Conservation (phyloP, 2,329 filamentous ascomycete species). For the Eutypella sp. region DNA sequence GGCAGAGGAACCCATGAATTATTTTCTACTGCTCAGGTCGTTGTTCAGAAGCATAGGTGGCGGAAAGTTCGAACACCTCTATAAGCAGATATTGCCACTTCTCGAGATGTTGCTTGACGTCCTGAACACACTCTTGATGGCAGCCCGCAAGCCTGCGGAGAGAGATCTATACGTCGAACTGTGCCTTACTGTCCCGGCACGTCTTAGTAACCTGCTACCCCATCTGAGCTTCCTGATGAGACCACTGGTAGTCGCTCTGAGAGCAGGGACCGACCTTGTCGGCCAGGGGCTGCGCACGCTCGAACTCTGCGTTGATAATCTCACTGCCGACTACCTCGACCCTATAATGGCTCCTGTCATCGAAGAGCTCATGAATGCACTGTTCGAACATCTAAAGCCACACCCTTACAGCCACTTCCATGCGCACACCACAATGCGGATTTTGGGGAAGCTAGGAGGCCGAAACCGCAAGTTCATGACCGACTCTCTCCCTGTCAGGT, state of each 20-base stretch:
- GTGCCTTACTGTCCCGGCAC: constrained; percentile 89
- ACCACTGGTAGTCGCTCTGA: constrained; percentile 88
- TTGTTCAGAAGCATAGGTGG: constrained; percentile 96
- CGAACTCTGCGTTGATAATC: constrained; percentile 94
- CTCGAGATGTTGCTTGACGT: constrained; percentile 97
- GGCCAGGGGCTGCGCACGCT: constrained; percentile 89
- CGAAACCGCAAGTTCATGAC: constrained; percentile 95
- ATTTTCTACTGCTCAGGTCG: constrained; percentile 87
- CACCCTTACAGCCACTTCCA: constrained; percentile 97
- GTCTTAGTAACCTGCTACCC: constrained; percentile 88
- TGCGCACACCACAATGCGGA: constrained; percentile 94
- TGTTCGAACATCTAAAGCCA: constrained; percentile 92
- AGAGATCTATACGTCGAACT: constrained; percentile 96
- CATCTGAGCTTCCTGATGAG: constrained; percentile 97
- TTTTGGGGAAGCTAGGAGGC: constrained; percentile 92
- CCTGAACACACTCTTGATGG: constrained; percentile 87
- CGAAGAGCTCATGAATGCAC: constrained; percentile 94
- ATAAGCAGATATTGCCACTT: constrained; percentile 94
- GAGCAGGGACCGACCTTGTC: constrained; percentile 87
- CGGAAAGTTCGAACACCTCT: constrained; percentile 93
- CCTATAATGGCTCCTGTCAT: constrained; percentile 99
- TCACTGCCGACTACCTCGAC: constrained; percentile 95
- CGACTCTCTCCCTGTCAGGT: constrained; percentile 77
- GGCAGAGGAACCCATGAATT: constrained; percentile 97
- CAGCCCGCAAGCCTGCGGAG: constrained; percentile 83